Conservation (phyloP, 2,329 filamentous ascomycete species). For the Trichoderma lentiforme region DNA sequence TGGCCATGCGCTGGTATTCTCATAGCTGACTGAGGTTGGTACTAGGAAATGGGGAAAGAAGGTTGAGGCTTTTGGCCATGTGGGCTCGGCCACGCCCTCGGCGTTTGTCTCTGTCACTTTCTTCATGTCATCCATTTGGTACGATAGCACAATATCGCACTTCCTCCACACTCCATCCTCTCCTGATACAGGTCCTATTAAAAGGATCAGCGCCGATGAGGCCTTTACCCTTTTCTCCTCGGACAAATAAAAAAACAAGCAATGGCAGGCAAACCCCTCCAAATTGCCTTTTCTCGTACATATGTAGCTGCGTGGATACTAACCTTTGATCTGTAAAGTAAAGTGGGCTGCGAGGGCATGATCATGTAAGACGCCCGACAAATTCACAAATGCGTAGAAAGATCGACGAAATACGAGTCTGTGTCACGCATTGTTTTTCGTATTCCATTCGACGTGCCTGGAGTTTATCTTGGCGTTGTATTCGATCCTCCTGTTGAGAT, state of each 20-base stretch:
- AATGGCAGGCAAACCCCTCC: not conserved
- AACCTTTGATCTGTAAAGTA: not conserved
- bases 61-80: not conserved
- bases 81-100: not conserved
- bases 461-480: not conserved
- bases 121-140: not conserved
- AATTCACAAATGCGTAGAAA: not conserved
- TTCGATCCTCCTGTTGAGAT: not conserved
- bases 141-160: not conserved
- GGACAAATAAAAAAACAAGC: not conserved
- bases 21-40: not conserved
- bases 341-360: not conserved
- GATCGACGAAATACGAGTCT: conserved; percentile 9
- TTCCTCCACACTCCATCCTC: not conserved
- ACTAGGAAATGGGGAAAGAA: not conserved
- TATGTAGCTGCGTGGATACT: not conserved
- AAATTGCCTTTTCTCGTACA: not conserved
- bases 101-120: not conserved
- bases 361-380: not conserved
- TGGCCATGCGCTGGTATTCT: not conserved
- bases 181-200: not conserved
- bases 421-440: not conserved
- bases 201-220: conserved; percentile 3
- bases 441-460: not conserved
- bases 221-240: not conserved